Conservation (phyloP, 768 basidiomycete species). For the Cystobasidium onofrii region DNA sequence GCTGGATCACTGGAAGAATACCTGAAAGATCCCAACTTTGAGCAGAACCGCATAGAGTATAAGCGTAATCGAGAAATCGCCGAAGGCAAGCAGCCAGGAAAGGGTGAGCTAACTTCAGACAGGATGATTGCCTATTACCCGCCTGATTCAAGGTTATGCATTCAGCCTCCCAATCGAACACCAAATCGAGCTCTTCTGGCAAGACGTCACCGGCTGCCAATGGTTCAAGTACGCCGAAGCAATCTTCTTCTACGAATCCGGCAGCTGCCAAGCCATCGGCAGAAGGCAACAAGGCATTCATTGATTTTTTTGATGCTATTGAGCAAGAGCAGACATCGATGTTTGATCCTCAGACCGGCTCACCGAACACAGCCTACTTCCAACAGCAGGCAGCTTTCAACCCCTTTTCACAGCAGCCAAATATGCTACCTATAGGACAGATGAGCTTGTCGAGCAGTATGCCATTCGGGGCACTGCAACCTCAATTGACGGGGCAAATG, state of each 20-base stretch:
- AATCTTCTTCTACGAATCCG: conserved; percentile 26
- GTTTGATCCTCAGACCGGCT: conserved; percentile 59
- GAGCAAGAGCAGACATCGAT: conserved; percentile 69
- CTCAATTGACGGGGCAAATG: conserved; percentile 35
- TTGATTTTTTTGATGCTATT: conserved; percentile 84
- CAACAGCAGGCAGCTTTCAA: conserved; percentile 56
- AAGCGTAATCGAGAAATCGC: conserved; percentile 65
- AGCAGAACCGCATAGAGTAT: conserved; percentile 88
- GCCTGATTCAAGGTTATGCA: background rate
- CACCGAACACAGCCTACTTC: conserved; percentile 42
- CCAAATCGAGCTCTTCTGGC: background rate
- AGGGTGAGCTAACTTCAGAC: background rate
- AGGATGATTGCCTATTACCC: background rate
- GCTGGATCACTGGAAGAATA: conserved; percentile 90
- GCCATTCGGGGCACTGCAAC: conserved; percentile 17
- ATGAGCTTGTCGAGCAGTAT: background rate
- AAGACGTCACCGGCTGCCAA: background rate
- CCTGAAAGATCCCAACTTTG: conserved; percentile 90
- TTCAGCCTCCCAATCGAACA: background rate
- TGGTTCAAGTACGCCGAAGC: conserved; percentile 7
- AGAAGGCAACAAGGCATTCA: conserved; percentile 51
- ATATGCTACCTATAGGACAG: conserved; percentile 32
- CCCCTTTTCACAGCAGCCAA: conserved; percentile 59
- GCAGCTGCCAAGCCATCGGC: conserved; percentile 39
- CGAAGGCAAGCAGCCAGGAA: conserved; percentile 46